phyloP scores from a whole-genome alignment of 164 flowering plant genomes.

The Nymphaea thermarum region DNA sequence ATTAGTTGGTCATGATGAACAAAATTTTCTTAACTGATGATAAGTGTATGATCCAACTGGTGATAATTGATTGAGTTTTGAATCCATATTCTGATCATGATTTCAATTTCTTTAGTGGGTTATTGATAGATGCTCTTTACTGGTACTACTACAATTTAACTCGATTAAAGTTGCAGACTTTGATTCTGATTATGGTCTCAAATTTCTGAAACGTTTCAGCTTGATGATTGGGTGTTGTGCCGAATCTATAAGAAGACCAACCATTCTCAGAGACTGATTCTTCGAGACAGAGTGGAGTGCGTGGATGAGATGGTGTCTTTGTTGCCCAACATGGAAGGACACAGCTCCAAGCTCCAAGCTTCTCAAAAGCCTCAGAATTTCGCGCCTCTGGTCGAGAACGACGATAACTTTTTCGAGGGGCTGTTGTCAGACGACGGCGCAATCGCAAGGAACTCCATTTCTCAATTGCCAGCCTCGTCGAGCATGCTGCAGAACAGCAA shows the following conservation, averaged over 20 bases:
- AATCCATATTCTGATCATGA: too few relatives aligned
- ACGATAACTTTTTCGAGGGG: slow-evolving; percentile 28
- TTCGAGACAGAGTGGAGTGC: slow-evolving; percentile 40
- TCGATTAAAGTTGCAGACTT: too few relatives aligned
- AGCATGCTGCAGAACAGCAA: slow-evolving; percentile 3
- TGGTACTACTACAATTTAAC: too few relatives aligned
- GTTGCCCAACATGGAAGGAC: slow-evolving; percentile 17
- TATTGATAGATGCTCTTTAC: too few relatives aligned
- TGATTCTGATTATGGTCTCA: too few relatives aligned
- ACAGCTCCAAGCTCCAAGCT: slow-evolving; percentile 3
- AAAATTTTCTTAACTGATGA: too few relatives aligned
- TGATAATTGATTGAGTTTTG: too few relatives aligned
- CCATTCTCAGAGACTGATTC: slow-evolving; percentile 37
- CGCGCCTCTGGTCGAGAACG: slow-evolving; percentile 13
- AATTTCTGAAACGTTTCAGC: slow-evolving; percentile 20
- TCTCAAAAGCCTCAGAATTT: slow-evolving; percentile 1
- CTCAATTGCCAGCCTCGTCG: slow-evolving; percentile 13
- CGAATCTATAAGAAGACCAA: slow-evolving; percentile 83
- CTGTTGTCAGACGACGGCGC: slow-evolving; percentile 16
- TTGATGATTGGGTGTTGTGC: slow-evolving; percentile 94
- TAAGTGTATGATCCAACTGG: too few relatives aligned
- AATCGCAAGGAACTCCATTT: slow-evolving; percentile 7
- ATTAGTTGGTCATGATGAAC: too few relatives aligned
- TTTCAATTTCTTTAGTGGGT: too few relatives aligned
- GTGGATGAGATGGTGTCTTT: slow-evolving; percentile 39